A percentile compares a stretch with the other conserved stretches of the same genome.
Conservation (phyloP, 495 filamentous ascomycete genomes). For the Daldinia concentrica region DNA sequence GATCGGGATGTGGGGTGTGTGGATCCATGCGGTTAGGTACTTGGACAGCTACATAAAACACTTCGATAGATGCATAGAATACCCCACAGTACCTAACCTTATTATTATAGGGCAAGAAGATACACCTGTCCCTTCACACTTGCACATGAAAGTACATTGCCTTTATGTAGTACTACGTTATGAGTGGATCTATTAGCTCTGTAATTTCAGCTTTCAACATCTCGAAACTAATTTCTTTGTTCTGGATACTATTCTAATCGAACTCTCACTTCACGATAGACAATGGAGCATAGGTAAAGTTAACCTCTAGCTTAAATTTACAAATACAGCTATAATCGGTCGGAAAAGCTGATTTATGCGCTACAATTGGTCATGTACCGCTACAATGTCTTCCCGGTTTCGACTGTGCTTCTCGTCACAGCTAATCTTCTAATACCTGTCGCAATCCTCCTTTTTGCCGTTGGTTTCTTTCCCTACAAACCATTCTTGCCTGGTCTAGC, state of each 20-base stretch:
- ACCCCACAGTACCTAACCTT: not conserved
- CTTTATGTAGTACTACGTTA: not conserved
- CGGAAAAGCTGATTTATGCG: conserved; percentile 1
- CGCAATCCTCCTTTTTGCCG: conserved; percentile 82
- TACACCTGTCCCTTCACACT: not conserved
- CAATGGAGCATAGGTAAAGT: conserved; percentile 30
- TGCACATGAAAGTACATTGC: not conserved
- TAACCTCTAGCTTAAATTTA: not conserved
- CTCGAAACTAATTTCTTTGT: not conserved
- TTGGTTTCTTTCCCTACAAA: conserved; percentile 98
- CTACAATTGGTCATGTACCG: conserved; percentile 43
- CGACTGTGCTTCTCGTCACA: conserved; percentile 61
- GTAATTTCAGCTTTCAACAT: conserved; percentile 9
- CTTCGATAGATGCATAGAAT: not conserved
- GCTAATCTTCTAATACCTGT: conserved; percentile 81
- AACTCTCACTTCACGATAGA: conserved; percentile 14
- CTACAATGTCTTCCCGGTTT: conserved; percentile 47
- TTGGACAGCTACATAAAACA: not conserved
- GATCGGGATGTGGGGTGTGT: not conserved
- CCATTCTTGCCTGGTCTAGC: conserved; percentile 87
- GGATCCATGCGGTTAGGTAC: not conserved
- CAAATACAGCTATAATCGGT: not conserved
- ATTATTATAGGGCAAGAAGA: not conserved
- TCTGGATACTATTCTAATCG: not conserved
- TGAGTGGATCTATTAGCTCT: not conserved